Percentiles rank a stretch among this genome's conserved stretches.
Evolutionary conservation across 495 filamentous ascomycete genomes (phyloP).

Genomic region (Lepraria neglecta): DNA sequence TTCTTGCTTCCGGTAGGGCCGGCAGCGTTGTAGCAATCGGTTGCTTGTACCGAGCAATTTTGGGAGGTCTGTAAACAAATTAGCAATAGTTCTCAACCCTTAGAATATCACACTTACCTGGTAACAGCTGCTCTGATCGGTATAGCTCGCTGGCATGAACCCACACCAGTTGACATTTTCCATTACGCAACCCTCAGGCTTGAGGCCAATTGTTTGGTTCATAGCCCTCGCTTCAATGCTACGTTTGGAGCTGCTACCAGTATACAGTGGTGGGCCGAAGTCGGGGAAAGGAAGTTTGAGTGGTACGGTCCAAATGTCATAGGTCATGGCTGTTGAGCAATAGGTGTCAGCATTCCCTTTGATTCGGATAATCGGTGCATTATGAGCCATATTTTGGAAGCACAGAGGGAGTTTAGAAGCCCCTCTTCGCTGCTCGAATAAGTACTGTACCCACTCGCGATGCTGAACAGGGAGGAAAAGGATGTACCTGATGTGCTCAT

Average conservation of each 20-base stretch:
- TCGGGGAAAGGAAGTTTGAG: conserved; percentile 47
- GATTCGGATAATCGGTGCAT: too few species aligned
- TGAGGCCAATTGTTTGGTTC: conserved; percentile 35
- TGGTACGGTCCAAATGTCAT: conserved; percentile 51
- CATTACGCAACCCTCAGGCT: conserved; percentile 50
- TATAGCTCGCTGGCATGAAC: conserved; percentile 49
- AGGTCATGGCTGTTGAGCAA: conserved; percentile 41
- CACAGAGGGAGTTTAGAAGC: too few species aligned
- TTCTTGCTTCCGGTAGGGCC: conserved; percentile 50
- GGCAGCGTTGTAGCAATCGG: conserved; percentile 50
- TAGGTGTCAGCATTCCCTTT: too few species aligned
- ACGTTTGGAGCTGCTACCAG: conserved; percentile 17
- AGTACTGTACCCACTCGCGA: too few species aligned
- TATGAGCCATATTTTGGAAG: too few species aligned
- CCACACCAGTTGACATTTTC: conserved; percentile 70
- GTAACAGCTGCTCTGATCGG: conserved; percentile 54
- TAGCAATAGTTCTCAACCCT: neutral
- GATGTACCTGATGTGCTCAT: conserved; percentile 34
- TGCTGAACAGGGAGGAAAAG: too few species aligned
- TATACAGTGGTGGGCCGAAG: conserved; percentile 52
- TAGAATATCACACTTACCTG: conserved; percentile 20
- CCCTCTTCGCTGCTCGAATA: too few species aligned
- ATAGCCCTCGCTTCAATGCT: conserved; percentile 21
- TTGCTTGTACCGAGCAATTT: conserved; percentile 53
- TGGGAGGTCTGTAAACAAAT: conserved; percentile 30